Conservation (phyloP, 208 protist species). For the Crithidia sp. region DNA sequence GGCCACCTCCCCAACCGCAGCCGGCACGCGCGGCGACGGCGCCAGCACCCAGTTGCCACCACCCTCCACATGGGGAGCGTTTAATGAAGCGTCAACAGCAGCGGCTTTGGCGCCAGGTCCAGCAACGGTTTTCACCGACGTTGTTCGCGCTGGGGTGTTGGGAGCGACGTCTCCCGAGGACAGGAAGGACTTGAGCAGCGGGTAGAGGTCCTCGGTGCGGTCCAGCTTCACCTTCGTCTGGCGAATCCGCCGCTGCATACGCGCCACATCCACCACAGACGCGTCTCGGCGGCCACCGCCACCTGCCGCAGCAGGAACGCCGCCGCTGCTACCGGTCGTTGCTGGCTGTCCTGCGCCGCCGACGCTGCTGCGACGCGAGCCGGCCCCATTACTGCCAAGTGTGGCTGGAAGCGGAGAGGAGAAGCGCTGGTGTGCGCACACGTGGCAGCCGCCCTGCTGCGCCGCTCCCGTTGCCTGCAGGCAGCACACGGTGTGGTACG, state of each 20-base stretch:
- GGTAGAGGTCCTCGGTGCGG: constrained; percentile 33
- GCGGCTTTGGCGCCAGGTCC: no score
- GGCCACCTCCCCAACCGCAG: constrained; percentile 11
- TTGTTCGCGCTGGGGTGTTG: background rate
- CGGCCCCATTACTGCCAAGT: background rate
- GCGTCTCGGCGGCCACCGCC: background rate
- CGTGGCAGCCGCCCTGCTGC: constrained; percentile 15
- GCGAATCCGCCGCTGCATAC: constrained; percentile 36
- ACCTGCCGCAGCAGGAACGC: background rate
- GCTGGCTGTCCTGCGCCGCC: background rate
- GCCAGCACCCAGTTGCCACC: constrained; percentile 12
- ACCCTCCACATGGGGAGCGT: background rate
- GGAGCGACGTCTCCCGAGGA: constrained; percentile 7
- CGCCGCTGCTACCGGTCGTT: background rate
- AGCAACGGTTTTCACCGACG: background rate
- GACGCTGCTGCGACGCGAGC: background rate
- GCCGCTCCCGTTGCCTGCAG: constrained; percentile 11
- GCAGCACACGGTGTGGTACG: constrained; percentile 67
- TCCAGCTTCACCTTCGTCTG: constrained; percentile 35
- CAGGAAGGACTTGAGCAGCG: constrained; percentile 38
- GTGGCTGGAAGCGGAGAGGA: background rate
- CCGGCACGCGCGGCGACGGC: constrained; percentile 15
- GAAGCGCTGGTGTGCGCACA: constrained; percentile 18
- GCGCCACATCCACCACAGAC: constrained; percentile 18
- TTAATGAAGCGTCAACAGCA: background rate